Conservation (phyloP, 257 asterid species). For the Penstemon davidsonii region DNA sequence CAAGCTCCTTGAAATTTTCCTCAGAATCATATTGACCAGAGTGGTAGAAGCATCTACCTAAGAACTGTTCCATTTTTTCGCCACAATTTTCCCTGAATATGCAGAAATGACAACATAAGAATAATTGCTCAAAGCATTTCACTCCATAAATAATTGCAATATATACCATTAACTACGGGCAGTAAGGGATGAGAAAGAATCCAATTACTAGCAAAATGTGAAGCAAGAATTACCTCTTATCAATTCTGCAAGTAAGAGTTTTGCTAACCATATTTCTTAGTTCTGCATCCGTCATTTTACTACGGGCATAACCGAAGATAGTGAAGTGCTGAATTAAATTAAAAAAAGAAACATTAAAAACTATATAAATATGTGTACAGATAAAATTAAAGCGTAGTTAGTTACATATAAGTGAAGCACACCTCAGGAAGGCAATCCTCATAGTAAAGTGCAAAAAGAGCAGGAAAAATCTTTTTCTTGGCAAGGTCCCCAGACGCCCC, state of each 20-base stretch:
- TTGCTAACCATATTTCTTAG: constrained; percentile 84
- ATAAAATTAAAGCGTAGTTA: background rate
- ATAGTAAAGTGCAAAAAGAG: constrained; percentile 93
- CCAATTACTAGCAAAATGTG: background rate
- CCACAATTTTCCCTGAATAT: constrained; percentile 78
- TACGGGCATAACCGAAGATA: constrained; percentile 90
- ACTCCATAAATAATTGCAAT: background rate
- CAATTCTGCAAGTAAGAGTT: constrained; percentile 97
- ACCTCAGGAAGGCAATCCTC: constrained; percentile 97
- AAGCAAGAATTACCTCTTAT: constrained; percentile 59
- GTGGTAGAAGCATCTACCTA: constrained; percentile 84
- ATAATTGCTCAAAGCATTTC: background rate
- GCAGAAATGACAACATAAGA: background rate
- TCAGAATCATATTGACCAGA: constrained; percentile 85
- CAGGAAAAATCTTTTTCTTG: constrained; percentile 97
- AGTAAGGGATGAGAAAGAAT: background rate
- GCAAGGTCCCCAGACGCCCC: constrained; percentile 99
- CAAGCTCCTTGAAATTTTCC: constrained; percentile 69
- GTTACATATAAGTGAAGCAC: constrained; percentile 20
- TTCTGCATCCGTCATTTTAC: constrained; percentile 94
- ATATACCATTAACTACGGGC: background rate
- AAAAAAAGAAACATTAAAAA: background rate
- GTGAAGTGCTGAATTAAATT: constrained; percentile 73
- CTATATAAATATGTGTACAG: background rate
- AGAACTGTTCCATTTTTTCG: constrained; percentile 92